Conservation (phyloP, 2,329 filamentous ascomycete species). For the Aspergillus brasiliensis region DNA sequence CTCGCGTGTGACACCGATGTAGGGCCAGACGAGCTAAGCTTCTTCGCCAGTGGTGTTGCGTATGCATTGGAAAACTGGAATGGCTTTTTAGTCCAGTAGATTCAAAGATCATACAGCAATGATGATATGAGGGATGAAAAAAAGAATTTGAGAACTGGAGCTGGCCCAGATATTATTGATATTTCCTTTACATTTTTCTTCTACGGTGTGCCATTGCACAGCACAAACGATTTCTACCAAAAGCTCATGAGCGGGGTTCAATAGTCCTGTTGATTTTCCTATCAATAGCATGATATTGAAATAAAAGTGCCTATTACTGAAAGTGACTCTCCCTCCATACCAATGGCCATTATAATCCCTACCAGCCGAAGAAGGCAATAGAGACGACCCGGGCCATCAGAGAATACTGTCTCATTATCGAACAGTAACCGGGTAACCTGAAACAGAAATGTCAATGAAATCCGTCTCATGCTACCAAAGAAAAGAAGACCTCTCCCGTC, state of each 20-base stretch:
- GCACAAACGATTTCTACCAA: background rate
- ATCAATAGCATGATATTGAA: background rate
- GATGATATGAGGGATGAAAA: background rate
- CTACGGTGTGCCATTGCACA: too few species aligned
- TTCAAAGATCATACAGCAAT: background rate
- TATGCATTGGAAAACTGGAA: conserved; percentile 34
- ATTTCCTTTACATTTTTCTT: background rate
- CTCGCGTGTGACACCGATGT: conserved; percentile 33
- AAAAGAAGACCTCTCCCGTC: background rate
- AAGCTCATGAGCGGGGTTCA: conserved; percentile 2
- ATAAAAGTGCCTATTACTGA: background rate
- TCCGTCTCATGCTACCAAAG: too few species aligned
- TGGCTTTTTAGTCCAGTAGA: background rate
- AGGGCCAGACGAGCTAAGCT: conserved; percentile 41
- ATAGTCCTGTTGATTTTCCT: background rate
- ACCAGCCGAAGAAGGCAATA: background rate
- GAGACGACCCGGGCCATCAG: background rate
- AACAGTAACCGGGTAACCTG: background rate
- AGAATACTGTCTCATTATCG: background rate
- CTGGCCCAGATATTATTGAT: background rate
- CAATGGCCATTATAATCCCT: background rate
- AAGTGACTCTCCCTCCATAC: background rate
- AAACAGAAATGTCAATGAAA: background rate
- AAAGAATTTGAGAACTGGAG: background rate
- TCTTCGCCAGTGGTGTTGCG: conserved; percentile 42